Evolutionary conservation across 768 basidiomycete genomes (phyloP), one percentile per base, ranked within the genome.

Genomic region (Leccinum arenicola): DNA sequence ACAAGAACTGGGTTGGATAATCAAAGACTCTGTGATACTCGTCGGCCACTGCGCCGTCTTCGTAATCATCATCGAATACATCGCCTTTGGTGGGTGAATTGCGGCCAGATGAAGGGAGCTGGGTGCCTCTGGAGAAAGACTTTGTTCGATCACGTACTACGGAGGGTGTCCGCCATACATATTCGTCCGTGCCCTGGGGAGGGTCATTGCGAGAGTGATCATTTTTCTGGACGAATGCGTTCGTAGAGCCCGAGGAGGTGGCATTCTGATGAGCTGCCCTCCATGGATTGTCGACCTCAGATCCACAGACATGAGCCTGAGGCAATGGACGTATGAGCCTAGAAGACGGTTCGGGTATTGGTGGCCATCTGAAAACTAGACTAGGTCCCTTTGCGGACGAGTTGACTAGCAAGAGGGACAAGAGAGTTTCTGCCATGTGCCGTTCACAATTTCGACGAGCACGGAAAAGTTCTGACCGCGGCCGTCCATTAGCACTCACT

Each of bases 361-460:
- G 87, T 0, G 95, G 95, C 89, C 93, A 96, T 61, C 90, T 81
- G 70, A 87, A 94, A 54, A 93, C 88, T 6, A 94, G 75, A 63
- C 78, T 88, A 10, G 87, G 84, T 27, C 89, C 91, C 67, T 87
- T 90, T 7, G 91, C 86, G 9, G 93, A 94, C 12, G 88, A 87
- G 5, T 91, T 91, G 47, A 93, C 90, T 36, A 97, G 83, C 4
- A 95, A 74, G 61, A 96, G 79, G 10, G 91, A 88, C 50, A 95
- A 77, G 33, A 97, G 81, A 3, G 86, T 86, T 73, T 91, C 88
- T 43, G 88, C 86, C 62, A 64, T 67, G 29, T 29, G 25, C n/a
- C 4, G 31, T 31, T 0, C 3, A 29, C 29, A 29, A 29, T 10
- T 29, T 29, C 29, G 29, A 29, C 3, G 29, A 29, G 29, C 36